A percentile compares a stretch with the other conserved stretches of the same genome.
Evolutionary conservation across 2,329 filamentous ascomycete species (phyloP).

Genomic region (Capronia coronata): DNA sequence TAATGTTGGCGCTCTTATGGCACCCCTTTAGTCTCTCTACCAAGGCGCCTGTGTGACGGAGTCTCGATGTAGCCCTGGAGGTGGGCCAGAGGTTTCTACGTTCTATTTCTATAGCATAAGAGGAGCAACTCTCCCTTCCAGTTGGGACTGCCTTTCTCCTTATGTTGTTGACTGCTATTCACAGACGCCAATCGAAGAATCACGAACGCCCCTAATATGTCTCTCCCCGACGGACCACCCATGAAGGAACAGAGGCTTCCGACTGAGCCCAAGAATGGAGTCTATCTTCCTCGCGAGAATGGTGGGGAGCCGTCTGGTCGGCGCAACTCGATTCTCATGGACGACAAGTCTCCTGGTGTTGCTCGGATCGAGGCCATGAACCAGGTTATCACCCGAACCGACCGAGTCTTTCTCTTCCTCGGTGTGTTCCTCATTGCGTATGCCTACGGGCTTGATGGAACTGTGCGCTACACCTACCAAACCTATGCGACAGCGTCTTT

Average conservation of each 20-base stretch:
- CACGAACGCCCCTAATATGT: slow-evolving; percentile 2
- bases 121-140: background rate
- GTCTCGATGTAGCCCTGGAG: background rate
- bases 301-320: slow-evolving; percentile 3
- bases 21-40: background rate
- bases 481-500: slow-evolving; percentile 51
- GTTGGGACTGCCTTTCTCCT: background rate
- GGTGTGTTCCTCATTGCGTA: slow-evolving; percentile 59
- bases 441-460: slow-evolving; percentile 42
- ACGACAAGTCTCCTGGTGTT: slow-evolving; percentile 47
- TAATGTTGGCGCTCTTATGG: background rate
- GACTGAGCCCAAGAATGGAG: background rate
- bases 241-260: slow-evolving; percentile 3
- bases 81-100: background rate
- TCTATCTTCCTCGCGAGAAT: background rate
- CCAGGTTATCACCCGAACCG: slow-evolving; percentile 45
- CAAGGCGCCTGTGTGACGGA: background rate
- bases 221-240: slow-evolving; percentile 11
- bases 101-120: background rate
- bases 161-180: background rate
- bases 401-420: slow-evolving; percentile 54
- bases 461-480: slow-evolving; percentile 30
- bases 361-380: slow-evolving; percentile 54
- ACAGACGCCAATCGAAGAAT: background rate
- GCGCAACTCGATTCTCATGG: slow-evolving; percentile 24